Base-by-base conservation (phyloP, 257 asterid species). In the Orobanche coerulescens region DNA sequence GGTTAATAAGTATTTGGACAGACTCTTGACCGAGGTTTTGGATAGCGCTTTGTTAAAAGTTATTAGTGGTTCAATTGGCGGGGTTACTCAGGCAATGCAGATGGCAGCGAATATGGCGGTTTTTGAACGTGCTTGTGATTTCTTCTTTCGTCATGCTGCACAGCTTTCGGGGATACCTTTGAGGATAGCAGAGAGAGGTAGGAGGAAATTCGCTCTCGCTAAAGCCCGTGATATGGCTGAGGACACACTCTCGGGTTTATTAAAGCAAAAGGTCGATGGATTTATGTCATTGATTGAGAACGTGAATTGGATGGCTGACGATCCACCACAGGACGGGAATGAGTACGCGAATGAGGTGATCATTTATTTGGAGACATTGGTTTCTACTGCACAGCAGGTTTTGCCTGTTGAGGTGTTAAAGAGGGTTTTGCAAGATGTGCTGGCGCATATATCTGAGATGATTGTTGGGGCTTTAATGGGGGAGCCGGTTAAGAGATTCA, bases 81-180 rank as follows among this genome's bases (percentile, higher is more conserved):
- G 97, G 28, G 96, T 86, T 62, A 81, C 86, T 19, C 96, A 84
- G 54, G 98, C 96, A 48, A 91, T 91, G 98, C 98, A 88, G 76
- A 84, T 92, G 86, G 98, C 98, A 13, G 98, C 98, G 37, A 92
- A 92, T 49, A 88, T 92, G 95, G 88, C 95, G 14, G 98, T 86
- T 26, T 83, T 92, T 58, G 98, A 92, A 69, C 95, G 95, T 0
- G 98, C 98, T 8, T 88, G 98, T 73, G 98, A 92, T 76, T 92
- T 86, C 75, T 82, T 92, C 77, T 86, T 92, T 55, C 94, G 95
- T 20, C 98, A 92, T 53, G 98, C 95, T 65, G 98, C 98, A 9
- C 98, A 86, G 79, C 95, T 88, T 58, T 92, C 97, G 0, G 98
- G 98, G 6, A 82, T 92, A 58, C 95, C 98, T 34, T 57, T 88